Evolutionary conservation across 768 basidiomycete genomes (phyloP).

Genomic region (Xanthoconium stramineum): DNA sequence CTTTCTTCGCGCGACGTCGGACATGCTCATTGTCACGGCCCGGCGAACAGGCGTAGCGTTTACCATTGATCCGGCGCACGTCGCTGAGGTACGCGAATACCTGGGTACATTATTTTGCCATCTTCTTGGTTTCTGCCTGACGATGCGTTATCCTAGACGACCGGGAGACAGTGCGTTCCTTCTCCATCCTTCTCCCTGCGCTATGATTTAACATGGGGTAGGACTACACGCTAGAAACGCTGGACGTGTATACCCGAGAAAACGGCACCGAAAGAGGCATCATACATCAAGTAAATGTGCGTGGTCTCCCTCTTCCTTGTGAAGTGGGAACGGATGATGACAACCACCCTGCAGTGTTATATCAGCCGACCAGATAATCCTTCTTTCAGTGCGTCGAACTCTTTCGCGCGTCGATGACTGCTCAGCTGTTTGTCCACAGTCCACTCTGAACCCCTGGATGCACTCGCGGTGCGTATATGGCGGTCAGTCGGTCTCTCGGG

Average conservation of each 20-base stretch:
- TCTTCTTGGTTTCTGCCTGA: background rate
- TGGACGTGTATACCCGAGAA: slow-evolving; percentile 66
- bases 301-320: background rate
- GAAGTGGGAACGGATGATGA: background rate
- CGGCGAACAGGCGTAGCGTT: slow-evolving; percentile 68
- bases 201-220: slow-evolving; percentile 25
- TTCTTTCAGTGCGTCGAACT: slow-evolving; percentile 64
- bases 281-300: slow-evolving; percentile 44
- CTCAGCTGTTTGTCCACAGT: slow-evolving; percentile 42
- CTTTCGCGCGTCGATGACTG: background rate
- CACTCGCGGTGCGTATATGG: slow-evolving; percentile 69
- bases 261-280: slow-evolving; percentile 51
- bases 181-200: background rate
- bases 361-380: slow-evolving; percentile 86
- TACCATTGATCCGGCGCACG: slow-evolving; percentile 77
- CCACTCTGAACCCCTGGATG: slow-evolving; percentile 75
- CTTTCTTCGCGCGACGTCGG: background rate
- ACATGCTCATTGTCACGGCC: background rate
- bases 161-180: slow-evolving; percentile 67
- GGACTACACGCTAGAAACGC: slow-evolving; percentile 84
- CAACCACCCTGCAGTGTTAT: slow-evolving; percentile 57
- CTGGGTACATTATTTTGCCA: slow-evolving; percentile 52
- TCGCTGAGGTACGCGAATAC: slow-evolving; percentile 76
- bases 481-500: slow-evolving; percentile 82
- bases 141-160: slow-evolving; percentile 50